phyloP scores from a whole-genome alignment of 768 basidiomycete genomes.

The Harrya chromipes region DNA sequence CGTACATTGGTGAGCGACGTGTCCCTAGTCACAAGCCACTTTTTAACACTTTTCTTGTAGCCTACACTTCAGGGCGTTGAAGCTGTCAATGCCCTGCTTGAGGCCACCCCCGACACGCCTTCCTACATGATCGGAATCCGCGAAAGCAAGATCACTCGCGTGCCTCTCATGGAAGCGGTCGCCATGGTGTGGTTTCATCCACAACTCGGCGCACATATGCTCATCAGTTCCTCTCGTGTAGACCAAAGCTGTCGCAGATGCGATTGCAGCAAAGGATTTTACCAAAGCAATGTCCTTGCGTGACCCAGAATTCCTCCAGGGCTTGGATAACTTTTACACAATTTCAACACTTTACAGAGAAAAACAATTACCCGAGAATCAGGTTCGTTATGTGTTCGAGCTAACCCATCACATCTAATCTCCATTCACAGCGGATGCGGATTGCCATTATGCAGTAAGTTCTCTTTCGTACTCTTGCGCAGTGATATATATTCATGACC shows the following conservation, averaged over 20 bases:
- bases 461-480: neutral
- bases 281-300: slow-evolving; percentile 81
- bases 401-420: slow-evolving; percentile 9
- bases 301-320: slow-evolving; percentile 89
- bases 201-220: neutral
- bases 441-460: slow-evolving; percentile 83
- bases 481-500: neutral
- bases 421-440: slow-evolving; percentile 57
- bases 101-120: slow-evolving; percentile 83
- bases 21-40: neutral
- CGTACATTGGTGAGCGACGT: slow-evolving; percentile 69
- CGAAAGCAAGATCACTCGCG: slow-evolving; percentile 93
- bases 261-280: slow-evolving; percentile 83
- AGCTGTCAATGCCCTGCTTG: slow-evolving; percentile 84
- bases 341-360: slow-evolving; percentile 62
- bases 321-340: slow-evolving; percentile 78
- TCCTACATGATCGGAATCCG: slow-evolving; percentile 97
- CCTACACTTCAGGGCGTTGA: slow-evolving; percentile 96
- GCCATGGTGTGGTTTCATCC: slow-evolving; percentile 53
- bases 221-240: slow-evolving; percentile 29
- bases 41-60: slow-evolving; percentile 37
- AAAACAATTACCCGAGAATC: slow-evolving; percentile 47
- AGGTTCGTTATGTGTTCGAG: slow-evolving; percentile 33
- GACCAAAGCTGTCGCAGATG: slow-evolving; percentile 84
- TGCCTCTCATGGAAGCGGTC: slow-evolving; percentile 92